Base-by-base conservation (phyloP, 371 early-diverging fungal species). In the Mortierella sp. region DNA sequence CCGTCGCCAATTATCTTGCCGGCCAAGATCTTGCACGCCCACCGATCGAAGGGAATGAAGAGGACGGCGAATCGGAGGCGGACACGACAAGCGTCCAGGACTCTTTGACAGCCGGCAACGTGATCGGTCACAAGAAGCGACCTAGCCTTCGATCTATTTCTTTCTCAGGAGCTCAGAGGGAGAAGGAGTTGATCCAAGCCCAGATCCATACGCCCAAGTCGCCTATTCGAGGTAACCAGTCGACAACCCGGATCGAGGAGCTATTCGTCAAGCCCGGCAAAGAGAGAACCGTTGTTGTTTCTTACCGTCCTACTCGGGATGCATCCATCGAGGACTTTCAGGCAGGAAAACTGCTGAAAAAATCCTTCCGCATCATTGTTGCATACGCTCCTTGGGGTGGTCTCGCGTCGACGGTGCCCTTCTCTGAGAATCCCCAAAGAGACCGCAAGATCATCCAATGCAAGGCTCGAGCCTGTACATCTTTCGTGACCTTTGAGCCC, bases 371-470 rank as follows among this genome's bases (percentile, higher is more conserved):
- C n/a, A 92, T 97, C 34, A 90, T 92, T 8, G 88, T 99, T 21
- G 90, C 93, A 10, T 96, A 97, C 84, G 92, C 93, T 38, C 88
- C 87, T 48, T 84, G 87, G 70, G 79, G 78, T 70, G 89, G 81
- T 50, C 28, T 74, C 0, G 34, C 72, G 19, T 80, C 84, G 4
- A 73, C 82, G 2, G 72, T 76, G 14, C 78, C 86, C 16, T 90
- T 89, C 74, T 89, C 93, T 16, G 89, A 89, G 63, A 89, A 89
- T 55, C 89, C 90, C 3, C 89, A 90, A 47, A 92, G 90, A 57
- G 97, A 98, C 75, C 92, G 94, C 72, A 97, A 97, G 85, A 94
- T 93, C 38, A 93, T 99, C 58, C 97, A 97, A 65, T 99, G 99
- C 89, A 95, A 94, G 76, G 95, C 98, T 2, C 92, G 97, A 52